Conservation (phyloP, 164 flowering plant genomes). For the Aristolochia contorta region DNA sequence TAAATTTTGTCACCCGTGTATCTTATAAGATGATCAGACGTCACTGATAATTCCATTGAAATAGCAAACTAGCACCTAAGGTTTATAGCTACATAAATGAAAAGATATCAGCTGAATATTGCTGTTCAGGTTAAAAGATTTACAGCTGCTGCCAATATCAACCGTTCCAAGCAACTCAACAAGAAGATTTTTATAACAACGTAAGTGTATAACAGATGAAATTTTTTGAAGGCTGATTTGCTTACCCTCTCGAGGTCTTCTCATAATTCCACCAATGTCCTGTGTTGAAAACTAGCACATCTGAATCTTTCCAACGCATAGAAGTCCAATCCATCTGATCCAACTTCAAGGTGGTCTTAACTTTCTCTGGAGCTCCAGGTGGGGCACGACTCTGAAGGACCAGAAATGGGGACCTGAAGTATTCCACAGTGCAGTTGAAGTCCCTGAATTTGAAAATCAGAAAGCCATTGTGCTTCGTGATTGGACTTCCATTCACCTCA, state of each 20-base stretch:
- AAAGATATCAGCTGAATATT: neutral
- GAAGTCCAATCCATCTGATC: slow-evolving; percentile 90
- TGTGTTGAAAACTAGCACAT: slow-evolving; percentile 69
- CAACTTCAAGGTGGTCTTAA: slow-evolving; percentile 57
- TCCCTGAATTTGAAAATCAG: slow-evolving; percentile 71
- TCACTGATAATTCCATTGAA: too few relatives aligned
- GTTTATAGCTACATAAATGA: neutral
- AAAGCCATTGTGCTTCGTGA: slow-evolving; percentile 90
- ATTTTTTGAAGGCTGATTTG: neutral
- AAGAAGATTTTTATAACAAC: too few relatives aligned
- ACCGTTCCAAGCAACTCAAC: neutral
- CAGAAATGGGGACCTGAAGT: slow-evolving; percentile 85
- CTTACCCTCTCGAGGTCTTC: slow-evolving; percentile 81
- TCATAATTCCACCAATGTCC: slow-evolving; percentile 99
- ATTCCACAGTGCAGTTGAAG: slow-evolving; percentile 88
- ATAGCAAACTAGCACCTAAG: neutral
- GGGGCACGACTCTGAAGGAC: slow-evolving; percentile 81
- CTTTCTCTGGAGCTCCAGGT: slow-evolving; percentile 26
- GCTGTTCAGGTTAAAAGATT: neutral
- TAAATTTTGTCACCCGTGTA: too few relatives aligned
- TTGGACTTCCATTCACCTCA: slow-evolving; percentile 90
- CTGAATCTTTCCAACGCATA: slow-evolving; percentile 71
- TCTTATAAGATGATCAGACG: too few relatives aligned
- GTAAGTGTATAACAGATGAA: neutral
- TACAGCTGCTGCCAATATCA: neutral